Evolutionary conservation across 208 protist genomes (phyloP), one percentile per base, ranked within the genome.

Genomic region (Trypanosoma cruzi): DNA sequence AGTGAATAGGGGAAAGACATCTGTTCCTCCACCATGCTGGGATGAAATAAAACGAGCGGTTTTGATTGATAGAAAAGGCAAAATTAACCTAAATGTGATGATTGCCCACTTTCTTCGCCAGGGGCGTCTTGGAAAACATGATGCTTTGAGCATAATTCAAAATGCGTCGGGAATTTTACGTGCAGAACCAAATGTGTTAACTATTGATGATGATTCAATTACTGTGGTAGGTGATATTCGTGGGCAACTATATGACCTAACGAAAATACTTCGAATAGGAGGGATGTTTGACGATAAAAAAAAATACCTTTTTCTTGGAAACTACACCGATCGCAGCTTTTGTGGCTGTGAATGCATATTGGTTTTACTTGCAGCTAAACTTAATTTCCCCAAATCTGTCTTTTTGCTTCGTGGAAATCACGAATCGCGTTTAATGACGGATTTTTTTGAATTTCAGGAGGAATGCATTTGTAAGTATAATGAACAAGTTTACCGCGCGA

Each of bases 261-360:
- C 85, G 13, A 93, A 97, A 68, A 83, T 98, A 40, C 61, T 98
- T 26, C 64, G 72, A 28, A 71, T 93, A 18, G 90, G 73, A 3
- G 90, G 91, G 14, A 73, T 77, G 58, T 72, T 86, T 31, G 73
- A 65, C 46, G 60, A 44, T 16, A 76, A 89, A 28, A 99, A 92
- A 5, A 98, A 99, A 65, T 99, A 98, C 69, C 75, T 99, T 0
- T 99, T 99, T 71, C 87, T 99, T 72, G 98, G 98, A 18, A 98
- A 99, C 80, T 99, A 99, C 68, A 97, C 99, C 4, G 98, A 99
- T 72, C 82, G 98, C 52, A 98, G 98, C 42, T 97, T 93, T 80
- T 98, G 99, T 75, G 94, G 85, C 3, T 81, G 99, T 22, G 99
- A 99, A 72, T 98, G 95, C n/a, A 81, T 99, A 40, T 87, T 98